Evolutionary conservation across 306 rosid genomes (phyloP), one percentile per base, ranked within the genome.

Genomic region (Gastrolobium bilobum): DNA sequence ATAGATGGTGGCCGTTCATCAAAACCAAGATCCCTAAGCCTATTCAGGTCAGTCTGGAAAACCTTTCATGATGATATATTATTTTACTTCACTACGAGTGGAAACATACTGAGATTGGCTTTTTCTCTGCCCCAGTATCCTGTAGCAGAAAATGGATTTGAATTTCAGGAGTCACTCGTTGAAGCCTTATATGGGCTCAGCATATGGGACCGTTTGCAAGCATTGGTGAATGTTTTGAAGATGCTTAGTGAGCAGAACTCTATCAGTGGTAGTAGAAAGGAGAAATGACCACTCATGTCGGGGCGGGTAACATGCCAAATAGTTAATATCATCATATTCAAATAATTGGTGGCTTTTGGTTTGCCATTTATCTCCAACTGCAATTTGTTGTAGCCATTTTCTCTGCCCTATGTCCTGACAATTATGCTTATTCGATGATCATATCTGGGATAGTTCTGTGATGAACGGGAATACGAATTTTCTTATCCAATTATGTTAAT

Each of bases 1-100:
- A 95, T 84, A 87, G 98, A 81, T 93, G 96, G 96, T 95, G 99
- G 98, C 96, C 97, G 6, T 81, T 80, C 76, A 71, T 95, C 68
- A 90, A 91, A 82, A 93, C 97, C 26, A 84, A 79, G 84, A 86
- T 93, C 79, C 99, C 97, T 4, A 93, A 91, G 88, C 96, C 96
- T 77, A 88, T 95, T 76, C 95, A 84, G 99, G 99, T 95, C 67
- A 84, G 89, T 78, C 57, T 76, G 42, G 44, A 44, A 62, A 83
- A 82, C 61, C 66, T 72, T 64, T 50, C 42, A 65, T 56, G 5
- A 38, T 62, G 14, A 58, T 14, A 11, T 10, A 15, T 83, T 31
- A 51, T 62, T 62, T 10, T 48, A 46, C 56, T 51, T 81, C 46
- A 47, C 75, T 43, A 0, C 9, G 3, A 69, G 51, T 74, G 44